These are phyloP conservation scores for Magnaporthiopsis incrustans DNA, from an alignment of 2,329 filamentous ascomycete species.

Conservation along the genomic window DNA sequence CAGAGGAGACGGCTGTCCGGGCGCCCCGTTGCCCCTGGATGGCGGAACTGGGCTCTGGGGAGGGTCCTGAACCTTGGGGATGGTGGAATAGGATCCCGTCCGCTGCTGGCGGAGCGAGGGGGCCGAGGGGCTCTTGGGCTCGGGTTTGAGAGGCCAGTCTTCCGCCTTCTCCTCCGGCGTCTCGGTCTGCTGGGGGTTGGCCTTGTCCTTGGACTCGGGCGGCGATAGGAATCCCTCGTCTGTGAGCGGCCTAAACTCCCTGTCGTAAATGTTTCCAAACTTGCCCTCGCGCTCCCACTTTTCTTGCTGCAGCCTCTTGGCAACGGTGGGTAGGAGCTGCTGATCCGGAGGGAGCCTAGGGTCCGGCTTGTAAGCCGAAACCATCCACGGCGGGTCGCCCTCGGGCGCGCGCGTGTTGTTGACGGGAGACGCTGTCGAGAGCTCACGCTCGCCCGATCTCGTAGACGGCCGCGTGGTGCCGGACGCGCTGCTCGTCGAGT, in stretches of 20 bases:
- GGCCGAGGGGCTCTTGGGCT: conserved; percentile 38
- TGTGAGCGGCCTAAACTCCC: conserved; percentile 76
- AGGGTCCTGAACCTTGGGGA: conserved; percentile 49
- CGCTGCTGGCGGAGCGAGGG: conserved; percentile 30
- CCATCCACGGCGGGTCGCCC: conserved; percentile 92
- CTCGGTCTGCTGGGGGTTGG: conserved; percentile 18
- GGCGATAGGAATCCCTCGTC: conserved; percentile 47
- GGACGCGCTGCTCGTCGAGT: conserved; percentile 33
- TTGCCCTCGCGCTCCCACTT: conserved; percentile 92
- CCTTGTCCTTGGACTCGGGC: conserved; percentile 28
- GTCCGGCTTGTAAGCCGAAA: conserved; percentile 91
- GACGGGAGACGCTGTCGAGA: conserved; percentile 22
- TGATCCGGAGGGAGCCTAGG: conserved; percentile 89
- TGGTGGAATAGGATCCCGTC: conserved; percentile 51
- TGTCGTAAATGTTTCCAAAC: conserved; percentile 78
- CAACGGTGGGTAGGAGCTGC: conserved; percentile 90
- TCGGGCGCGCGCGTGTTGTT: conserved; percentile 60
- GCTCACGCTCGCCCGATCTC: conserved; percentile 51
- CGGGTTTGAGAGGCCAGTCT: conserved; percentile 53
- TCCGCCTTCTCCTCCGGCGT: conserved; percentile 24
- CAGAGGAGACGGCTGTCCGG: conserved; percentile 1
- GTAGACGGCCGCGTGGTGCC: conserved; percentile 53
- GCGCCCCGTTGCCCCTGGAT: conserved; percentile 3
- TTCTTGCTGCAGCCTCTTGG: conserved; percentile 83
- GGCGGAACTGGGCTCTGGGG: conserved; percentile 27